Evolutionary conservation across 73 alveolate genomes (phyloP), one percentile per base, ranked within the genome.

Genomic region (Paramecium pentaurelia): DNA sequence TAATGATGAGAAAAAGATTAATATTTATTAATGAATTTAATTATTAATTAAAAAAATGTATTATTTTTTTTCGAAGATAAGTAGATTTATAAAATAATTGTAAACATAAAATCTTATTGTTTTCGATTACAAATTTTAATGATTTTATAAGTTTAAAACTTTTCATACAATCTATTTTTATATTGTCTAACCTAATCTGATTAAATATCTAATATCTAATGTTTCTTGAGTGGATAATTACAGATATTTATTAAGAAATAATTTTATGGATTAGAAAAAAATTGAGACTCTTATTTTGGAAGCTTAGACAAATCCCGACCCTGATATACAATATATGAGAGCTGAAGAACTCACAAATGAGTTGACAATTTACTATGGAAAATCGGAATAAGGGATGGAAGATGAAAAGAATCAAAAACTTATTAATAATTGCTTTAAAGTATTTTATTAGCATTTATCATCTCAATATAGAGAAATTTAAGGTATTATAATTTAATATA

Each of bases 241-340:
- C 70, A 18, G 25, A n/a, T 16, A 4, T n/a, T 54, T 54, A 54
- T 54, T 54, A 20, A 54, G 70, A 54, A 54, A 54, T 54, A 54
- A 54, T n/a, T 32, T 64, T 10, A 64, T 64, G 84, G 84, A 64
- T 32, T 12, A 34, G 28, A 64, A 64, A 32, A 64, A 64, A 64
- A 64, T 64, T 14, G 47, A 64, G 28, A 14, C 42, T 14, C 47
- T 64, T 4, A 64, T 64, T 64, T 27, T 0, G 7, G 47, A 64
- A 32, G 84, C 84, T 6, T 8, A 28, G 6, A 73, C 87, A 14
- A 73, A 73, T 73, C 60, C 87, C 4, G 87, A 73, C 47, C 18
- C 87, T 11, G 87, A 73, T n/a, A 73, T 73, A 6, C 30, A 73
- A 18, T 73, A 73, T 73, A 73, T 73, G 87, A n/a, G 20, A 73